Evolutionary conservation across 2,329 filamentous ascomycete genomes (phyloP).

Genomic region (Colletotrichum tofieldiae): DNA sequence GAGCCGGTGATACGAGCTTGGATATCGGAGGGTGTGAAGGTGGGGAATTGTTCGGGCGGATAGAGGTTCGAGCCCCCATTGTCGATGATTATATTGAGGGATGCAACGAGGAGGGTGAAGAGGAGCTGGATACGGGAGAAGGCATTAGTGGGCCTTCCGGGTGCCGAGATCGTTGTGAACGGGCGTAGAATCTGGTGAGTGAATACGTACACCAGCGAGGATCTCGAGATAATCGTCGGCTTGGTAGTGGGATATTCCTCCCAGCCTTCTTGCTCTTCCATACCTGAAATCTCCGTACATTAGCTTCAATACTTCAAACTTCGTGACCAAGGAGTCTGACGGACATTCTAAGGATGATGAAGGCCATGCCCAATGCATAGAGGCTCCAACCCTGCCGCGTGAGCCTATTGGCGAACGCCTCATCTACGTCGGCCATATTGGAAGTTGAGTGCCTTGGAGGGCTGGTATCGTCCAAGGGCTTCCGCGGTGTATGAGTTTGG

Average conservation of each 20-base stretch:
- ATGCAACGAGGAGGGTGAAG: conserved; percentile 19
- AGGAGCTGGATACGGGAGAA: background rate
- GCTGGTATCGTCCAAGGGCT: background rate
- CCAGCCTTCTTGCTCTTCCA: conserved; percentile 23
- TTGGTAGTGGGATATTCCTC: conserved; percentile 16
- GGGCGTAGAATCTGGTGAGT: too few relatives aligned
- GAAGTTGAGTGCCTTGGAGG: background rate
- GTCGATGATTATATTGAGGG: conserved; percentile 29
- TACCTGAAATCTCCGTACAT: conserved; percentile 16
- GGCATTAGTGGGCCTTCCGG: background rate
- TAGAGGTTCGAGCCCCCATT: conserved; percentile 53
- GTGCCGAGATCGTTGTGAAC: background rate
- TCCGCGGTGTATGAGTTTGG: background rate
- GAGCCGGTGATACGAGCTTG: conserved; percentile 59
- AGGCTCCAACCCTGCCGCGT: conserved; percentile 28
- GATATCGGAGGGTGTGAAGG: conserved; percentile 52
- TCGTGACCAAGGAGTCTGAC: background rate
- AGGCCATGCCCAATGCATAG: conserved; percentile 24
- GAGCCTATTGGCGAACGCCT: conserved; percentile 4
- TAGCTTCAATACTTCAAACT: background rate
- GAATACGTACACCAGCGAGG: conserved; percentile 26
- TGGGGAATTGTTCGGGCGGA: conserved; percentile 53
- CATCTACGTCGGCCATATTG: conserved; percentile 12
- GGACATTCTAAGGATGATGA: conserved; percentile 29
- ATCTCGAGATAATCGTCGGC: conserved; percentile 37